Conservation (phyloP, 2,329 filamentous ascomycete genomes). For the Aspergillus carbonarius region DNA sequence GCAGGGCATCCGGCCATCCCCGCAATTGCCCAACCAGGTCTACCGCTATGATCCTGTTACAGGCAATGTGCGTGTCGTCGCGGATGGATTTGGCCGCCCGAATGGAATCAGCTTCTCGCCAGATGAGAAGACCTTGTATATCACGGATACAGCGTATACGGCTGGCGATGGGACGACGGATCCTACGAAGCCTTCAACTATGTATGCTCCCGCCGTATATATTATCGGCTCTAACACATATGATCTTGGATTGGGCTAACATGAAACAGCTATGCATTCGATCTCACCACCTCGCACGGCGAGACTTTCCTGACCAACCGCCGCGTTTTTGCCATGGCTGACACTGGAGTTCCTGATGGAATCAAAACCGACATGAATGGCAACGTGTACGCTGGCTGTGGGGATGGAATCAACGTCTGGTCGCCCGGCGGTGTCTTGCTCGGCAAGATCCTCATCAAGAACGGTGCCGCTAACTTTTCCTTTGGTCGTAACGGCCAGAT, state of each 20-base stretch:
- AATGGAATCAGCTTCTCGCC: conserved; percentile 46
- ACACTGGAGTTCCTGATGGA: conserved; percentile 46
- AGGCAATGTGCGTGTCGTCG: conserved; percentile 38
- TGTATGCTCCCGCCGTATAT: conserved; percentile 23
- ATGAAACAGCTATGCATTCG: conserved; percentile 47
- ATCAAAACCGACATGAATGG: conserved; percentile 53
- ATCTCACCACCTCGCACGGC: conserved; percentile 39
- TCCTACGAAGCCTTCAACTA: conserved; percentile 21
- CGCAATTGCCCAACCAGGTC: conserved; percentile 37
- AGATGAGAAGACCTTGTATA: conserved; percentile 40
- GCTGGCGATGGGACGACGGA: conserved; percentile 24
- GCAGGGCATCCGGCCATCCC: conserved; percentile 34
- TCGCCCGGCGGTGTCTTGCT: conserved; percentile 49
- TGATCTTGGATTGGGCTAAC: not conserved
- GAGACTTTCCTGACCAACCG: conserved; percentile 48
- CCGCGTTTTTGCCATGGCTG: conserved; percentile 53
- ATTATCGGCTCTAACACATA: too few relatives aligned
- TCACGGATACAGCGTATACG: conserved; percentile 41
- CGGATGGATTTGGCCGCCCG: conserved; percentile 39
- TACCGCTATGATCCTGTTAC: conserved; percentile 43
- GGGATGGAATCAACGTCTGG: conserved; percentile 57
- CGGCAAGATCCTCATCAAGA: conserved; percentile 56
- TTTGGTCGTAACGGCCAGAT: conserved; percentile 41
- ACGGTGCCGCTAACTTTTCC: conserved; percentile 50
- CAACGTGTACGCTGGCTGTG: conserved; percentile 56